Evolutionary conservation across 345 rosid genomes (phyloP).

Genomic region (Populus nigra): DNA sequence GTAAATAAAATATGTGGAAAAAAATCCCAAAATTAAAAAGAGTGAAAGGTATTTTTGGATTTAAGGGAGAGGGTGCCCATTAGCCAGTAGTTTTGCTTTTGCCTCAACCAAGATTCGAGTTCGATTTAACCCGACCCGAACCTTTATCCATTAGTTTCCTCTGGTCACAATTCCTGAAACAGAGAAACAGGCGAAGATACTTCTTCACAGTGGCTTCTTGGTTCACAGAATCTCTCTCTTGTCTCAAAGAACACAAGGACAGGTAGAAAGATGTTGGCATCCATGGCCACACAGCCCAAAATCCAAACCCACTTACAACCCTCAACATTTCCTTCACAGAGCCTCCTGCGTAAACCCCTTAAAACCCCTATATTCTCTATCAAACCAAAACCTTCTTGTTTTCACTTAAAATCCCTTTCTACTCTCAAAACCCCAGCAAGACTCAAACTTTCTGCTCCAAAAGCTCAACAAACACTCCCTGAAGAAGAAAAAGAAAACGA

Average conservation of each 20-base stretch:
- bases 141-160: too few species aligned
- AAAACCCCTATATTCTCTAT: conserved; percentile 15
- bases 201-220: not conserved
- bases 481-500: conserved; percentile 31
- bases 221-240: not conserved
- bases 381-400: conserved; percentile 18
- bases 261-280: conserved; percentile 8
- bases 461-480: conserved; percentile 22
- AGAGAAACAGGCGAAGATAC: too few species aligned
- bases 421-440: conserved; percentile 15
- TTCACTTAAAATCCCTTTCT: conserved; percentile 15
- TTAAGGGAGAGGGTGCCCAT: too few species aligned
- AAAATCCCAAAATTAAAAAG: too few species aligned
- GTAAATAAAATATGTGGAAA: too few species aligned
- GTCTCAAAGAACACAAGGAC: not conserved
- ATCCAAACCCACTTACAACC: conserved; percentile 27
- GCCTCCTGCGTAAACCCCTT: conserved; percentile 24
- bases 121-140: too few species aligned
- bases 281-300: conserved; percentile 36
- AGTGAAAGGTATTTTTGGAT: too few species aligned
- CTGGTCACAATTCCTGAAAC: too few species aligned
- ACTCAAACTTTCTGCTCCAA: conserved; percentile 27
- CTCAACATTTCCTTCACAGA: conserved; percentile 19
- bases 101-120: too few species aligned
- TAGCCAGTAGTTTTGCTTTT: too few species aligned